Evolutionary conservation across 2,329 filamentous ascomycete species (phyloP).

Genomic region (Stachybotrys elegans): DNA sequence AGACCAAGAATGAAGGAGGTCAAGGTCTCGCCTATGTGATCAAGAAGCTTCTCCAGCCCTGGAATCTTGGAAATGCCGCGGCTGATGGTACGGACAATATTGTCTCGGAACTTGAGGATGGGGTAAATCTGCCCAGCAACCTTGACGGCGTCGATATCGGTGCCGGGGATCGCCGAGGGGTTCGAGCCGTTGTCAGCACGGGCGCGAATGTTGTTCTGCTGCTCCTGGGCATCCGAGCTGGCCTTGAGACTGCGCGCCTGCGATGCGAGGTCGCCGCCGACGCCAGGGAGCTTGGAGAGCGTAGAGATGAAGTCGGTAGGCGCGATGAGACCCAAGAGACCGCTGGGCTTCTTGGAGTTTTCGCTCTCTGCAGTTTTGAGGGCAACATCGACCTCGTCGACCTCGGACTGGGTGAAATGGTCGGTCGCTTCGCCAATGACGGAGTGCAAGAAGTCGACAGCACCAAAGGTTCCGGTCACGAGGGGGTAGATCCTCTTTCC

Average conservation of each 20-base stretch:
- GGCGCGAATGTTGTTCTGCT: slow-evolving; percentile 40
- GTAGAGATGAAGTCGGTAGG: slow-evolving; percentile 63
- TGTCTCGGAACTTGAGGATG: slow-evolving; percentile 89
- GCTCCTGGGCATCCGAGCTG: slow-evolving; percentile 58
- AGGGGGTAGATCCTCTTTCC: slow-evolving; percentile 68
- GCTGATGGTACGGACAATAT: slow-evolving; percentile 82
- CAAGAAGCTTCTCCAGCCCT: slow-evolving; percentile 81
- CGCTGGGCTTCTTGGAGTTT: slow-evolving; percentile 31
- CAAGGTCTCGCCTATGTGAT: slow-evolving; percentile 88
- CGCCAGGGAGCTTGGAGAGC: slow-evolving; percentile 68
- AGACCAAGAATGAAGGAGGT: slow-evolving; percentile 89
- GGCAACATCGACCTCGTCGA: slow-evolving; percentile 73
- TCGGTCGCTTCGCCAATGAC: slow-evolving; percentile 73
- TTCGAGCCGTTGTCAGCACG: slow-evolving; percentile 44
- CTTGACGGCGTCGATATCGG: slow-evolving; percentile 72
- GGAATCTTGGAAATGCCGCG: slow-evolving; percentile 87
- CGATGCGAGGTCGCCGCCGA: slow-evolving; percentile 59
- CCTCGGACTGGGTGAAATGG: slow-evolving; percentile 79
- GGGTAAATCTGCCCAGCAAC: slow-evolving; percentile 83
- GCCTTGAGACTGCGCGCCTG: slow-evolving; percentile 61
- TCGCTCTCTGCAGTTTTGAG: slow-evolving; percentile 60
- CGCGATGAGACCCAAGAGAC: slow-evolving; percentile 35
- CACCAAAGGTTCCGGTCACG: slow-evolving; percentile 70
- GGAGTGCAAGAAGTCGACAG: slow-evolving; percentile 79
- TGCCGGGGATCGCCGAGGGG: slow-evolving; percentile 24